These are phyloP conservation scores for Candida argentea DNA, from an alignment of 805 yeast genomes.

Conservation along the genomic window DNA sequence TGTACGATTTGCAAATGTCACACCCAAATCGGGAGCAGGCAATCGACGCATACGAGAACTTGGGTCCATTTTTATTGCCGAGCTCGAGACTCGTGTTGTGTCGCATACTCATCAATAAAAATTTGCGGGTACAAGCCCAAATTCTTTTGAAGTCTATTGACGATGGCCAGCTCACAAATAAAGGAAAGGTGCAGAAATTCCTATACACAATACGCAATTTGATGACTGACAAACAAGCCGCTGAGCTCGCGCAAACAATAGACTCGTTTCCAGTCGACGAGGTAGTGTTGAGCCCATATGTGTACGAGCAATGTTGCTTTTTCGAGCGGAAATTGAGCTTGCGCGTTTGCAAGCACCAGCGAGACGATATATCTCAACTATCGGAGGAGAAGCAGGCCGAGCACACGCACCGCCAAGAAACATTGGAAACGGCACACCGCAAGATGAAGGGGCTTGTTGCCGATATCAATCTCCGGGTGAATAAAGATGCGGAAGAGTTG, in stretches of 20 bases:
- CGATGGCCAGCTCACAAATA: slow-evolving; percentile 15
- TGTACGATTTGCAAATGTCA: slow-evolving; percentile 11
- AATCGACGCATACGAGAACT: slow-evolving; percentile 7
- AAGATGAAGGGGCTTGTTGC: slow-evolving; percentile 24
- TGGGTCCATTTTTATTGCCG: slow-evolving; percentile 9
- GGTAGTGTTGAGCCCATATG: slow-evolving; percentile 21
- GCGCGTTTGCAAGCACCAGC: slow-evolving; percentile 2
- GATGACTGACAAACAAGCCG: slow-evolving; percentile 11
- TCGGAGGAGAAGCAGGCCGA: slow-evolving; percentile 2
- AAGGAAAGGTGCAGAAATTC: slow-evolving; percentile 16
- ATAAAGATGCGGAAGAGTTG: slow-evolving; percentile 22
- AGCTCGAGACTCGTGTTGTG: slow-evolving; percentile 20
- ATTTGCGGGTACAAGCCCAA: slow-evolving; percentile 14
- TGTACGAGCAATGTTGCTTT: slow-evolving; percentile 20
- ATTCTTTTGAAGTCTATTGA: slow-evolving; percentile 14
- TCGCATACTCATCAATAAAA: slow-evolving; percentile 20
- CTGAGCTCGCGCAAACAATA: slow-evolving; percentile 10
- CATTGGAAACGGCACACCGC: no score
- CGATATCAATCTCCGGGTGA: slow-evolving; percentile 22
- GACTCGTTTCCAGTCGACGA: slow-evolving; percentile 23
- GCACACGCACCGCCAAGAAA: background rate
- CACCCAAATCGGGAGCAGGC: slow-evolving; percentile 10
- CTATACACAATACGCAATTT: slow-evolving; percentile 16
- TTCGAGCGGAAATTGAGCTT: slow-evolving; percentile 15
- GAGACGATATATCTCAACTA: background rate